Conservation (phyloP, 1,139 yeast genomes). For the Hanseniaspora gamundiae region DNA sequence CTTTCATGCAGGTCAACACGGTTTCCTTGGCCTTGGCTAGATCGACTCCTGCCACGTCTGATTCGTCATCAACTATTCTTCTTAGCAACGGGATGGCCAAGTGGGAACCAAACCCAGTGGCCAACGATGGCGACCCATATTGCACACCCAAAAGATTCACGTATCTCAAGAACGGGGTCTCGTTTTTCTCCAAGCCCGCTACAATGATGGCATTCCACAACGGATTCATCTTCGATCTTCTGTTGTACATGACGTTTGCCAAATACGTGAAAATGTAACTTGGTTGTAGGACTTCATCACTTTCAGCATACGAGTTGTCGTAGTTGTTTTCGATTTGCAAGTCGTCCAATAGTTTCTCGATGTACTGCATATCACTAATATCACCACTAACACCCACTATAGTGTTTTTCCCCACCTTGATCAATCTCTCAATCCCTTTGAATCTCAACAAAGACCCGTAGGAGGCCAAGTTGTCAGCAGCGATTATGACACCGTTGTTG, state of each 20-base stretch:
- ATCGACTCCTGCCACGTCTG: conserved; percentile 51
- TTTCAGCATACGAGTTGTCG: conserved; percentile 47
- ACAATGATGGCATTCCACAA: conserved; percentile 91
- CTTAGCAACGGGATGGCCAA: conserved; percentile 88
- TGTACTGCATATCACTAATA: conserved; percentile 81
- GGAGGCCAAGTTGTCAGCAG: conserved; percentile 90
- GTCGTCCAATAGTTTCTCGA: conserved; percentile 64
- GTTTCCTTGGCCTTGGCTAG: conserved; percentile 67
- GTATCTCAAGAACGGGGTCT: conserved; percentile 55
- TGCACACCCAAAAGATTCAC: conserved; percentile 90
- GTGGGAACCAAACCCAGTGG: conserved; percentile 95
- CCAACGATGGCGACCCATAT: conserved; percentile 76
- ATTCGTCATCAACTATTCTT: conserved; percentile 68
- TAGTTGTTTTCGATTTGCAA: conserved; percentile 68
- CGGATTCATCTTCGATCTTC: conserved; percentile 91
- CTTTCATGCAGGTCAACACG: conserved; percentile 82
- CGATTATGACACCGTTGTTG: conserved; percentile 80
- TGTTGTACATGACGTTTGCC: conserved; percentile 68
- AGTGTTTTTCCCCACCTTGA: conserved; percentile 72
- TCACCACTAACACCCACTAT: conserved; percentile 95
- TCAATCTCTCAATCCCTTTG: conserved; percentile 70
- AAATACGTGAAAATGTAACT: conserved; percentile 82
- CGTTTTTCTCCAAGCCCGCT: conserved; percentile 64
- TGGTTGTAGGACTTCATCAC: conserved; percentile 61
- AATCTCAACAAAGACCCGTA: conserved; percentile 90